Evolutionary conservation across 495 filamentous ascomycete species (phyloP).

Genomic region (Xylaria castorea): DNA sequence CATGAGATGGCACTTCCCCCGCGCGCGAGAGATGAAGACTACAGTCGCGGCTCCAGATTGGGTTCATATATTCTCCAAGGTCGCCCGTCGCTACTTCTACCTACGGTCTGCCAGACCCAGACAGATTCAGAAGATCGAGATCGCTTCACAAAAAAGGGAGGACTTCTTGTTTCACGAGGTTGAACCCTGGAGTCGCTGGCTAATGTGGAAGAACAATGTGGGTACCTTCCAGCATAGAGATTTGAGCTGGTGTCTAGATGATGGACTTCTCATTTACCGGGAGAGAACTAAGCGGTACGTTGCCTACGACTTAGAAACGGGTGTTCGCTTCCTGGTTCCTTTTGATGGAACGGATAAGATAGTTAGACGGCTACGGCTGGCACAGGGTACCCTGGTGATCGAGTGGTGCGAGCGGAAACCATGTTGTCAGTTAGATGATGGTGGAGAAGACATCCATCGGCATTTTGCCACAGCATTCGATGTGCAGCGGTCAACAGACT

Average conservation of each 20-base stretch:
- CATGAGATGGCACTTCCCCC: slow-evolving; percentile 60
- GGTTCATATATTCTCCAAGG: slow-evolving; percentile 56
- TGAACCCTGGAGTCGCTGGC: slow-evolving; percentile 62
- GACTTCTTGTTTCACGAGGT: slow-evolving; percentile 47
- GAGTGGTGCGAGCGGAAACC: slow-evolving; percentile 70
- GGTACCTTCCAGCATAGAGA: slow-evolving; percentile 58
- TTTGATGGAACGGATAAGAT: slow-evolving; percentile 62
- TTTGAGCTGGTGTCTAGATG: slow-evolving; percentile 62
- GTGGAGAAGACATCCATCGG: slow-evolving; percentile 61
- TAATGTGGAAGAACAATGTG: slow-evolving; percentile 53
- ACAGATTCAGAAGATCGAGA: slow-evolving; percentile 55
- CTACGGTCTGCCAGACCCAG: slow-evolving; percentile 58
- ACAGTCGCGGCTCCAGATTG: slow-evolving; percentile 33
- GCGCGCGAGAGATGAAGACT: slow-evolving; percentile 58
- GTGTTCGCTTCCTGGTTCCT: slow-evolving; percentile 55
- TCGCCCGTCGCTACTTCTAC: slow-evolving; percentile 64
- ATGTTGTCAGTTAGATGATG: slow-evolving; percentile 65
- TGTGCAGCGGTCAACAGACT: slow-evolving; percentile 41
- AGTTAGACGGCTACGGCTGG: slow-evolving; percentile 64
- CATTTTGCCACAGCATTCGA: slow-evolving; percentile 72
- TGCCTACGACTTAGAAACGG: slow-evolving; percentile 60
- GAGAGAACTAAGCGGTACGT: slow-evolving; percentile 50
- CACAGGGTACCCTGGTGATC: slow-evolving; percentile 62
- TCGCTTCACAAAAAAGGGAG: slow-evolving; percentile 36
- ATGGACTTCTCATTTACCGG: slow-evolving; percentile 66